Conservation (phyloP, 1,284 basidiomycete genomes). For the Cutaneotrichosporon cavernicola region DNA sequence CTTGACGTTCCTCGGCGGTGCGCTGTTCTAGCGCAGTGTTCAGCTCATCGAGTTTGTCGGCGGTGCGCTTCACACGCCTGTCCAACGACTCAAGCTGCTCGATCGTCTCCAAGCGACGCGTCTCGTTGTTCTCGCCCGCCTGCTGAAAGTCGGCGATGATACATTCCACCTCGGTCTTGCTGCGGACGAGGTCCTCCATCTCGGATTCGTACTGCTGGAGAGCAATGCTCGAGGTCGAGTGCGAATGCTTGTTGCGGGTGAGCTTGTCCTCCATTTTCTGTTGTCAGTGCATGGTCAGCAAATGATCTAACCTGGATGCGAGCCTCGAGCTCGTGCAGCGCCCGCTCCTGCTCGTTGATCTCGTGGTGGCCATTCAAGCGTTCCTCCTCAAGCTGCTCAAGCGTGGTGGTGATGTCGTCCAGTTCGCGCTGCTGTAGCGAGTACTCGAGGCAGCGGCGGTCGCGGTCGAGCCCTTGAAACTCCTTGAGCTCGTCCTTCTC, state of each 20-base stretch:
- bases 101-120: conserved; percentile 57
- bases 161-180: conserved; percentile 77
- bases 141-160: conserved; percentile 75
- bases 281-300: conserved; percentile 7
- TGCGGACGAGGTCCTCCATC: conserved; percentile 66
- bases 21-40: conserved; percentile 66
- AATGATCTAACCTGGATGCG: conserved; percentile 67
- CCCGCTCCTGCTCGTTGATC: conserved; percentile 73
- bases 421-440: conserved; percentile 88
- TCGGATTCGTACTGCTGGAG: conserved; percentile 48
- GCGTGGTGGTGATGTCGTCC: conserved; percentile 76
- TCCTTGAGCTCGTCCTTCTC: conserved; percentile 98
- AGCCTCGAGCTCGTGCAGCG: conserved; percentile 79
- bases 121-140: conserved; percentile 65
- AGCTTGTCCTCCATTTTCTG: conserved; percentile 74
- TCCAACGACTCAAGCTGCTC: conserved; percentile 66
- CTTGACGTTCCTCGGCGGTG: conserved; percentile 63
- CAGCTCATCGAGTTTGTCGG: conserved; percentile 63
- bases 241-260: conserved; percentile 65
- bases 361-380: conserved; percentile 76
- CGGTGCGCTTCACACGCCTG: conserved; percentile 63
- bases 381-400: conserved; percentile 75
- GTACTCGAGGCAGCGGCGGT: conserved; percentile 92
- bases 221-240: conserved; percentile 62
- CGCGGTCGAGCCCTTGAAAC: conserved; percentile 92